Base-by-base conservation (phyloP, 306 rosid species). In the Mimosa pudica region DNA sequence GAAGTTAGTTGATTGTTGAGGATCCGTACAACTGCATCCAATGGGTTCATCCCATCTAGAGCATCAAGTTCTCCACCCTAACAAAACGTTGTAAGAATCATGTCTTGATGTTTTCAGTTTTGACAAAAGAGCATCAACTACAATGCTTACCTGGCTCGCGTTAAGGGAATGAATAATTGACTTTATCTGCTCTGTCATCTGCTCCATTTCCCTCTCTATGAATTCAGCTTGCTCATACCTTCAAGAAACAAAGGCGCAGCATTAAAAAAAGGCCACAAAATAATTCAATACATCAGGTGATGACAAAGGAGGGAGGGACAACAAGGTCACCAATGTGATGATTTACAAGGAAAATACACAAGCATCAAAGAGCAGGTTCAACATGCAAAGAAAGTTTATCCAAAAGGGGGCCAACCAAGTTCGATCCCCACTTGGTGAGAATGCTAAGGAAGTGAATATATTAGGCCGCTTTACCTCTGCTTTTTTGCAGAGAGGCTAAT, bases 151-250 rank as follows among this genome's bases (percentile, higher is more conserved):
- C 97, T 92, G 98, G 93, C 79, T 94, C 12, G 94, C 89, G 80
- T 94, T 94, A 74, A 94, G 89, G 82, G 97, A 85, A 82, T 89
- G 89, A 81, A 94, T 94, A 73, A 91, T 86, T 81, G 97, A 86
- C 85, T 92, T 94, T 79, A 92, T 94, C 77, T 94, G 97, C 65
- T 92, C 97, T 46, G 97, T 89, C 97, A 94, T 93, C 86, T 94
- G 97, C 87, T 94, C 97, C 48, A 92, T 82, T 77, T 91, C 98
- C 86, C 95, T 89, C 86, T 94, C 98, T 74, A 94, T 84, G 79
- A 88, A 81, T 89, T 94, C 98, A 81, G 95, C 87, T 75, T 92
- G 98, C 80, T 91, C 98, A 66, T 94, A 94, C 97, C 98, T 94
- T 80, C 77, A 82, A 79, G 44, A 35, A 4, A 69, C 77, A 32